Evolutionary conservation across 139 green algal genomes (phyloP).

Genomic region (Chlorella ohadii): DNA sequence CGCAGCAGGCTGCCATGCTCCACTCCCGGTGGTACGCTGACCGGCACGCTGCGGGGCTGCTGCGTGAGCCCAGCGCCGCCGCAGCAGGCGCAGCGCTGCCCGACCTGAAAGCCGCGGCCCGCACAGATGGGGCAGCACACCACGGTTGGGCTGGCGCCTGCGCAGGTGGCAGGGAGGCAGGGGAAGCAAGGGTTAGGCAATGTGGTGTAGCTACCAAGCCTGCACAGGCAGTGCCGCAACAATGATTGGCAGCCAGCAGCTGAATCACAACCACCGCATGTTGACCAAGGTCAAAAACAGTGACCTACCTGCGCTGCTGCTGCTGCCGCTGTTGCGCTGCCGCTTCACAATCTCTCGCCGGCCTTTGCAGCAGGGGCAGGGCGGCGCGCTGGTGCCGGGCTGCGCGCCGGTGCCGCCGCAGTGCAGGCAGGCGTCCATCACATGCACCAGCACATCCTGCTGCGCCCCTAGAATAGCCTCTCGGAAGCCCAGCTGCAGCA

Average conservation of each 20-base stretch:
- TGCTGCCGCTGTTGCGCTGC: neutral
- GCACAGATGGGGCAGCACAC: slow-evolving; percentile 26
- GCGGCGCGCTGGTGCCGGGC: neutral
- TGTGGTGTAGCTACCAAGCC: no score
- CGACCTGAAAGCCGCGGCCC: neutral
- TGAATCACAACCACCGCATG: neutral
- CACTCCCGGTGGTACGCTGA: slow-evolving; percentile 16
- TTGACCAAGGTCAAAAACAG: neutral
- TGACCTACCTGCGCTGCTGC: neutral
- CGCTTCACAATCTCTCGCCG: slow-evolving; percentile 10
- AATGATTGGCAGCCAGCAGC: neutral
- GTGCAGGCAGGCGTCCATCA: neutral
- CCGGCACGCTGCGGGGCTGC: neutral
- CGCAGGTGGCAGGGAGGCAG: neutral
- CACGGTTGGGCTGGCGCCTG: neutral
- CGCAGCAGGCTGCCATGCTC: slow-evolving; percentile 19
- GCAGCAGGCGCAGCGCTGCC: slow-evolving; percentile 5
- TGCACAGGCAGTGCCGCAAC: no score
- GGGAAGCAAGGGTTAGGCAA: neutral
- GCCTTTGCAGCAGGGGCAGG: slow-evolving; percentile 25
- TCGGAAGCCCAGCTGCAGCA: slow-evolving; percentile 10
- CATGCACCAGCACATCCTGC: neutral
- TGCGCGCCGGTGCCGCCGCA: slow-evolving; percentile 11
- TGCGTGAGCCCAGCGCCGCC: neutral
- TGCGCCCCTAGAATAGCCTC: slow-evolving; percentile 22